Evolutionary conservation across 2,329 filamentous ascomycete species (phyloP).

Genomic region (Ophiostoma fasciatum): DNA sequence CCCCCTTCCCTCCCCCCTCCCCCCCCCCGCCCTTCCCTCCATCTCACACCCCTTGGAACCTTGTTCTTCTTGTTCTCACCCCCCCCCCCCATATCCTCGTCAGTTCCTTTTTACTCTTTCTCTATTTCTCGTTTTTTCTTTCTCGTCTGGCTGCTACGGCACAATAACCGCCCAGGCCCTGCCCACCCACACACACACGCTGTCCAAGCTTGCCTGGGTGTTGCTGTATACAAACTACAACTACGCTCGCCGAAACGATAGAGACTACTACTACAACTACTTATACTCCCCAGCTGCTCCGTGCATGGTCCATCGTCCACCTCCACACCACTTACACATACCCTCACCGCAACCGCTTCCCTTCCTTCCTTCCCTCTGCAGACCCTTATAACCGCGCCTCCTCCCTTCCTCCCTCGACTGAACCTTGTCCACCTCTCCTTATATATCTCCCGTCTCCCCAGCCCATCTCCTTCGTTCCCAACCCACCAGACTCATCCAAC

Average conservation of each 20-base stretch:
- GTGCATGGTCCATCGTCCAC: background rate
- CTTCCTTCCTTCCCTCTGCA: constrained; percentile 1
- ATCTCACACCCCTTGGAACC: background rate
- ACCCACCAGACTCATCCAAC: no score
- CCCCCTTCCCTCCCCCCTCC: background rate
- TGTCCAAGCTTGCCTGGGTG: no score
- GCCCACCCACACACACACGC: no score
- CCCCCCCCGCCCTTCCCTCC: background rate
- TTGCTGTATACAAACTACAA: no score
- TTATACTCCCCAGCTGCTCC: constrained; percentile 3
- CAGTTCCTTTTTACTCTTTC: background rate
- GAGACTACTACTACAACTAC: no score
- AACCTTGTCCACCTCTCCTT: background rate
- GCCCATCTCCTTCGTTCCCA: no score
- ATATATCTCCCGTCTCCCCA: background rate
- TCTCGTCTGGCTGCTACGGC: no score
- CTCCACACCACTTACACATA: background rate
- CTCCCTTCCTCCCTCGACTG: background rate
- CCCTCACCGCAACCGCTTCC: background rate
- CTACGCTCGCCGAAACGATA: no score
- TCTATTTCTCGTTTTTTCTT: background rate
- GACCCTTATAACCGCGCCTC: constrained; percentile 5
- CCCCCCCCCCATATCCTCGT: background rate
- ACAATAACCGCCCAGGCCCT: no score
- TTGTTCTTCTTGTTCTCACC: background rate